phyloP scores from a whole-genome alignment of 1,139 yeast genomes.

The Pichia sp. region DNA sequence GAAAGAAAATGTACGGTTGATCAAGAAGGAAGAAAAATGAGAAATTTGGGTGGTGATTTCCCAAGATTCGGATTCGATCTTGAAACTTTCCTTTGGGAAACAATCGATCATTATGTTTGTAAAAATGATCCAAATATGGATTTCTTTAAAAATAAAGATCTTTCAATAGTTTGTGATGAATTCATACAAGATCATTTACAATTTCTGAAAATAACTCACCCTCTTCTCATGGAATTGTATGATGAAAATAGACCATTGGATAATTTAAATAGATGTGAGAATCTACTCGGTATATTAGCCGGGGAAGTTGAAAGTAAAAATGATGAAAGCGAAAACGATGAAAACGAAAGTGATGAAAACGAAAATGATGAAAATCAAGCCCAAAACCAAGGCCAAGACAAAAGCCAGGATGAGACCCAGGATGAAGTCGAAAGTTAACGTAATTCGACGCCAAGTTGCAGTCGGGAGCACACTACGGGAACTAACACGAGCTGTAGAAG shows the following conservation, averaged over 20 bases:
- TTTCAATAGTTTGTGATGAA: slow-evolving; percentile 20
- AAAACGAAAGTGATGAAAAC: too few relatives aligned
- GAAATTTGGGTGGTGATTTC: slow-evolving; percentile 24
- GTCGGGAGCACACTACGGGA: too few relatives aligned
- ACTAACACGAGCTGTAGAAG: too few relatives aligned
- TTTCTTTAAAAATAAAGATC: slow-evolving; percentile 19
- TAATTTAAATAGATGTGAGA: slow-evolving; percentile 10
- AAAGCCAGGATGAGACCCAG: too few relatives aligned
- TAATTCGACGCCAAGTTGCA: too few relatives aligned
- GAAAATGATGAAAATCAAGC: too few relatives aligned
- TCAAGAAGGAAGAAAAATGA: slow-evolving; percentile 14
- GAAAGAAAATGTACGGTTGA: slow-evolving; percentile 19
- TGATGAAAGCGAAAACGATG: too few relatives aligned
- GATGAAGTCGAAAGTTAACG: too few relatives aligned
- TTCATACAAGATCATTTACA: slow-evolving; percentile 25
- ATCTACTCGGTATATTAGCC: too few relatives aligned
- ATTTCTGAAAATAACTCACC: slow-evolving; percentile 15
- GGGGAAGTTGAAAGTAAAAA: too few relatives aligned
- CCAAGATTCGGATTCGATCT: slow-evolving; percentile 22
- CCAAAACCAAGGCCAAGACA: too few relatives aligned
- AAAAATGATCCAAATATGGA: slow-evolving; percentile 20
- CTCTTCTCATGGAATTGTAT: slow-evolving; percentile 5
- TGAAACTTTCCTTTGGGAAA: slow-evolving; percentile 27
- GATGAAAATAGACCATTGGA: slow-evolving; percentile 9
- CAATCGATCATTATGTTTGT: slow-evolving; percentile 28